phyloP scores from a whole-genome alignment of 108 stramenopile genomes.

The Nitzschia palea region DNA sequence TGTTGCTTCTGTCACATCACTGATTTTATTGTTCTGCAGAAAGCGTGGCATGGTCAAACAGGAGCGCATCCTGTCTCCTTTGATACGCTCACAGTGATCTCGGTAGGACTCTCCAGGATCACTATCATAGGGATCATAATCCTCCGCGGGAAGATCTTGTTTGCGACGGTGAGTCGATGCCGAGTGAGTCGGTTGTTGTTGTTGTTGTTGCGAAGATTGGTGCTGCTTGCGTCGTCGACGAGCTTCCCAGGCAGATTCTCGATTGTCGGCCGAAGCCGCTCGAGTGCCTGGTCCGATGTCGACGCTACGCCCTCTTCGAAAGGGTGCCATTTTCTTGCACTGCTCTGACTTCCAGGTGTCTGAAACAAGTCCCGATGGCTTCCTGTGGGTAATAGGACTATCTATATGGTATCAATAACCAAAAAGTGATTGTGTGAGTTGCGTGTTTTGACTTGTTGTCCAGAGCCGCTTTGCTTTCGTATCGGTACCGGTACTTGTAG shows the following conservation, averaged over 20 bases:
- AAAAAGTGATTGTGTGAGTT: no score
- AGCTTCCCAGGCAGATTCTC: constrained; percentile 23
- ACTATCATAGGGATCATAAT: constrained; percentile 59
- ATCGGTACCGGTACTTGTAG: no score
- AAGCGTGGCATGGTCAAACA: constrained; percentile 50
- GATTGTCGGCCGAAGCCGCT: background rate
- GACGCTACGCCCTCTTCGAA: constrained; percentile 10
- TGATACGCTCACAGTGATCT: constrained; percentile 52
- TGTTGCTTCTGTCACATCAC: constrained; percentile 26
- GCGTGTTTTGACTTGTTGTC: no score
- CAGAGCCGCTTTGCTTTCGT: no score
- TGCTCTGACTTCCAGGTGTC: no score
- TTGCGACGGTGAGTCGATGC: background rate
- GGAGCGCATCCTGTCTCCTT: constrained; percentile 29
- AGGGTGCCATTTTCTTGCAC: constrained; percentile 23
- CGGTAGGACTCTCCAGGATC: constrained; percentile 67
- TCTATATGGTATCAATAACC: no score
- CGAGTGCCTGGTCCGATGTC: no score
- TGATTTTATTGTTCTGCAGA: constrained; percentile 26
- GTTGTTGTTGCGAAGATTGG: background rate
- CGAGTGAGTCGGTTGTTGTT: background rate
- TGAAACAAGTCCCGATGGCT: no score
- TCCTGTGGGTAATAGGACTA: no score
- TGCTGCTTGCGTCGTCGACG: constrained; percentile 19
- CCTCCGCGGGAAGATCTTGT: constrained; percentile 22